Evolutionary conservation across 2,329 filamentous ascomycete species (phyloP), one percentile per base, ranked within the genome.

Genomic region (Fusarium mexicanum): DNA sequence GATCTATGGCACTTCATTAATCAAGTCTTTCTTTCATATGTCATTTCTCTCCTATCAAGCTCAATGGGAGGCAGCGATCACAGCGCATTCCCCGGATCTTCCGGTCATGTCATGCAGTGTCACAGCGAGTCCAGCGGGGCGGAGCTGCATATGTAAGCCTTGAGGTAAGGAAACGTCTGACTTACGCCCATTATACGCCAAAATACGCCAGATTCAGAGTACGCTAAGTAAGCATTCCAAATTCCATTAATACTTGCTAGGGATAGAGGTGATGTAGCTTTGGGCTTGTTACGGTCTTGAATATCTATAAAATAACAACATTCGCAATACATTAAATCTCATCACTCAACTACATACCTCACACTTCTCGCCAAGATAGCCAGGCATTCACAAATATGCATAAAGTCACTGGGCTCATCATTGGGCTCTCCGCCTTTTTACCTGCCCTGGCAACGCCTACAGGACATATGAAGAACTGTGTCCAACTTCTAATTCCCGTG

Each of bases 401-500:
- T 7, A 6, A 5, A 1, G 1, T 2, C 10, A 9, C 26, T 0
- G 0, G 7, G 6, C 5, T 50, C 0, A 0, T 18, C 0, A 0
- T n/a, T 3, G 41, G 55, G 18, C 18, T 59, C 0, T 59, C 31
- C 0, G 11, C 8, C 7, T 6, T 59, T 4, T 10, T 2, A 0
- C 14, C 31, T 8, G 31, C 31, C 3, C 7, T 59, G 0, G 31
- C 55, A n/a, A 14, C n/a, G 1, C 41, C 31, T 11, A 29, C 31
- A 8, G 10, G 12, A 1, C 24, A 10, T 2, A 1, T 14, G 1
- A 59, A 26, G 4, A 48, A 20, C 41, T 59, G 41, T 37, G n/a
- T 48, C 14, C 31, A 37, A 0, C 55, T 59, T 10, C 55, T 48
- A 2, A 13, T 59, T 2, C 55, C 55, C 0, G n/a, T 59, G 0